Evolutionary conservation across 1,284 basidiomycete genomes (phyloP).

Genomic region (Marasmius sp.): DNA sequence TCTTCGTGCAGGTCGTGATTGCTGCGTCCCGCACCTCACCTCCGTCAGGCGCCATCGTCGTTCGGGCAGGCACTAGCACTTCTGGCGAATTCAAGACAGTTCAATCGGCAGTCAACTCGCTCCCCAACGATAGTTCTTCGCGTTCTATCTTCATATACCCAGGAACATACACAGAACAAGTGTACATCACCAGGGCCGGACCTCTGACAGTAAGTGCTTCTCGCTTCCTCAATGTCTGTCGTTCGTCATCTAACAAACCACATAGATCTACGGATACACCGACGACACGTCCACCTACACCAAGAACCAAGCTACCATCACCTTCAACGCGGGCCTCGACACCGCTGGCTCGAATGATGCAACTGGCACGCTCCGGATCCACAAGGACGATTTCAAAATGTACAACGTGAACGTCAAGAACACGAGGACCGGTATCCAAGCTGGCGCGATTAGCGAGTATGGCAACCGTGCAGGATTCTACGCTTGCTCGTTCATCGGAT

Average conservation of each 20-base stretch:
- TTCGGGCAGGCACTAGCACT: conserved; percentile 18
- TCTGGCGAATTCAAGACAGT: conserved; percentile 28
- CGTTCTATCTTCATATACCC: conserved; percentile 30
- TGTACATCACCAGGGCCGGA: conserved; percentile 27
- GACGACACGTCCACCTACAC: conserved; percentile 21
- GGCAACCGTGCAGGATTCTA: conserved; percentile 50
- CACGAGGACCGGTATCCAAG: conserved; percentile 48
- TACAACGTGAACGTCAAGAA: conserved; percentile 60
- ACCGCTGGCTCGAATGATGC: not conserved
- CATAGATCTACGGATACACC: conserved; percentile 31
- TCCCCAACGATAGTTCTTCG: conserved; percentile 26
- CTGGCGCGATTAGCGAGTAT: conserved; percentile 54
- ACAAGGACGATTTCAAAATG: conserved; percentile 50
- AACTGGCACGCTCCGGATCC: conserved; percentile 48
- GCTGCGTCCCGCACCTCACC: conserved; percentile 23
- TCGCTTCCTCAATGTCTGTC: not conserved
- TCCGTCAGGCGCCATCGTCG: conserved; percentile 28
- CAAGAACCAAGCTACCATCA: conserved; percentile 16
- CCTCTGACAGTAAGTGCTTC: conserved; percentile 21
- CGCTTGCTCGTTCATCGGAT: conserved; percentile 51
- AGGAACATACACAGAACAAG: conserved; percentile 30
- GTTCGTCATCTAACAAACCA: not conserved
- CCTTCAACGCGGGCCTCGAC: not conserved
- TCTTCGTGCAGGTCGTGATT: not conserved
- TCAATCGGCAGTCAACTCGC: conserved; percentile 25